Conservation (phyloP, 2,329 filamentous ascomycete species). For the Ascomycota sp. region DNA sequence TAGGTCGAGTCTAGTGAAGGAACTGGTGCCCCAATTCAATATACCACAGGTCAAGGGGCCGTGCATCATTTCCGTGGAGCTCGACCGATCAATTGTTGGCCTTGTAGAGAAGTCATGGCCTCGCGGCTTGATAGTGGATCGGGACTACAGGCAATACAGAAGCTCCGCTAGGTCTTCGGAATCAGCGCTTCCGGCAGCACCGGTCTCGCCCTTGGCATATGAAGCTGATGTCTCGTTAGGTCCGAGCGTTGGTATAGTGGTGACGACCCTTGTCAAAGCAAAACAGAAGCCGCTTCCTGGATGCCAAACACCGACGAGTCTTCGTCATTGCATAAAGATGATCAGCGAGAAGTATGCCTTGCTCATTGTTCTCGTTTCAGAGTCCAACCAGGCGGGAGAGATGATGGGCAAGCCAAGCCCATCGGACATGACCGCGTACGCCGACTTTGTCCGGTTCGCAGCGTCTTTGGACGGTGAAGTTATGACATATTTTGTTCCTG, state of each 20-base stretch:
- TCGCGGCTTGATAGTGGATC: neutral
- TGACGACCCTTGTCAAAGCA: slow-evolving; percentile 48
- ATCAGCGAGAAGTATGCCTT: slow-evolving; percentile 40
- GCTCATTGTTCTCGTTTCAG: slow-evolving; percentile 45
- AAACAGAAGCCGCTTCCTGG: slow-evolving; percentile 47
- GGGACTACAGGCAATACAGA: neutral
- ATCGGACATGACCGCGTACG: slow-evolving; percentile 22
- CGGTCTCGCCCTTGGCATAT: slow-evolving; percentile 17
- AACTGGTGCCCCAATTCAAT: neutral
- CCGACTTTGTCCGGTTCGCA: slow-evolving; percentile 28
- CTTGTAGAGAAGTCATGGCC: neutral
- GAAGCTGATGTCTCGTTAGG: slow-evolving; percentile 58
- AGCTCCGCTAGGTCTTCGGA: neutral
- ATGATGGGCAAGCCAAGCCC: slow-evolving; percentile 14
- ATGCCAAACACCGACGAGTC: slow-evolving; percentile 15
- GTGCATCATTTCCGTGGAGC: neutral
- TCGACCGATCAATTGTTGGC: neutral
- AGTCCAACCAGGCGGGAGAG: slow-evolving; percentile 21
- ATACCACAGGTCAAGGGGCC: neutral
- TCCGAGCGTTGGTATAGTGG: slow-evolving; percentile 42
- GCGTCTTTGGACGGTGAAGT: slow-evolving; percentile 16
- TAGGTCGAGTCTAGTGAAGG: too few species aligned
- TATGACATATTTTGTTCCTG: slow-evolving; percentile 24
- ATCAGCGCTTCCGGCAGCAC: slow-evolving; percentile 4
- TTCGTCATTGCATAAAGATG: slow-evolving; percentile 31